Evolutionary conservation across 345 rosid species (phyloP).

Genomic region (Hypericum androsaemum): DNA sequence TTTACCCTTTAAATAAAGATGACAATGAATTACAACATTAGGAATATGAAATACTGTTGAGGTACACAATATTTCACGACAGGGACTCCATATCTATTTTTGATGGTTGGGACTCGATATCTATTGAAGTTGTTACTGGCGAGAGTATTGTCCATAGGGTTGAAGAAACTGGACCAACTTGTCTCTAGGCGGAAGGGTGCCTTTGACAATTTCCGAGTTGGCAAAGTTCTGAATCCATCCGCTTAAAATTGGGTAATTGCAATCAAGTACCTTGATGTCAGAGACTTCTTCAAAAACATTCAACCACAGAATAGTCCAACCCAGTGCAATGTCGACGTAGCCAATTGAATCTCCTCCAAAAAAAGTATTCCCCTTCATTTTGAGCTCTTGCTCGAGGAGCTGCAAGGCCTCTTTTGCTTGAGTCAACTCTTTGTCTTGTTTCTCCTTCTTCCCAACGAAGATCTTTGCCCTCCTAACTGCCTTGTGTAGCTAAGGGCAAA

Average conservation of each 20-base stretch:
- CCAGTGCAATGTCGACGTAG: conserved; percentile 4
- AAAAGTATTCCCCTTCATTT: background rate
- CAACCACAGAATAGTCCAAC: conserved; percentile 9
- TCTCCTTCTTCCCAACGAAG: conserved; percentile 7
- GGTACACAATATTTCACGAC: no score
- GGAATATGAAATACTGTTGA: no score
- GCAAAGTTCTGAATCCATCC: conserved; percentile 11
- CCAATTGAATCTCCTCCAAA: conserved; percentile 17
- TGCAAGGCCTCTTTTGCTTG: conserved; percentile 14
- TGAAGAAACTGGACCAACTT: no score
- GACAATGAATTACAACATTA: no score
- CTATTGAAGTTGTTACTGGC: no score
- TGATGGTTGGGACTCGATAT: no score
- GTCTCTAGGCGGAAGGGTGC: background rate
- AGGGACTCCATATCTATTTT: no score
- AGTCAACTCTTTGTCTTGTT: conserved; percentile 4
- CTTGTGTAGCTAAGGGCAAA: background rate
- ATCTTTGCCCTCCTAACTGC: background rate
- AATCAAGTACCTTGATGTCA: background rate
- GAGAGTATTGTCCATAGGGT: no score
- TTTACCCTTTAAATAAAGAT: no score
- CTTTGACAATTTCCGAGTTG: background rate
- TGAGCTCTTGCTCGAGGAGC: conserved; percentile 10
- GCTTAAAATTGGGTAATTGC: background rate
- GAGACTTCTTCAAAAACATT: conserved; percentile 4